These are phyloP conservation scores for Pholiota molesta DNA, from an alignment of 768 basidiomycete species.

Conservation along the genomic window DNA sequence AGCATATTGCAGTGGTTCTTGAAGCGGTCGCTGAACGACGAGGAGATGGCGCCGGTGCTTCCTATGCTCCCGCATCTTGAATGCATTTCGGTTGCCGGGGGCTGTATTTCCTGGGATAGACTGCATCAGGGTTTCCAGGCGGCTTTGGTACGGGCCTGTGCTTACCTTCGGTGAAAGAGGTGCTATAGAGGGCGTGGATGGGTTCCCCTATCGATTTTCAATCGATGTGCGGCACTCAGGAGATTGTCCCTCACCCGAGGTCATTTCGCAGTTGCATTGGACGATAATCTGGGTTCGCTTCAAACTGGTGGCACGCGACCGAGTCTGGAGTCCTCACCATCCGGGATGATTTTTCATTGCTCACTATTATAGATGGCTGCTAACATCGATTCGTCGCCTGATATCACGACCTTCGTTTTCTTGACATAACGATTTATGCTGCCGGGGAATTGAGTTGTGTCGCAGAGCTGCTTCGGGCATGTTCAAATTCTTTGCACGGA, in stretches of 20 bases:
- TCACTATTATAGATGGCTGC: not conserved
- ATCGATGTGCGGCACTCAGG: slow-evolving; percentile 8
- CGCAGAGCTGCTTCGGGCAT: not conserved
- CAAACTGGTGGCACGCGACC: not conserved
- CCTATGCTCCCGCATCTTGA: slow-evolving; percentile 7
- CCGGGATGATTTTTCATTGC: not conserved
- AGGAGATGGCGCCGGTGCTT: slow-evolving; percentile 14
- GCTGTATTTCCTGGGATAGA: slow-evolving; percentile 10
- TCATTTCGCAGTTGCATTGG: not conserved
- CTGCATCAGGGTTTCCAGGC: slow-evolving; percentile 11
- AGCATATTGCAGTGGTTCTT: slow-evolving; percentile 15
- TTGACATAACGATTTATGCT: not conserved
- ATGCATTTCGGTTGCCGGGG: slow-evolving; percentile 3
- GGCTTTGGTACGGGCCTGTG: slow-evolving; percentile 2
- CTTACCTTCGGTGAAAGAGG: not conserved
- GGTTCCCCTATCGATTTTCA: slow-evolving; percentile 13
- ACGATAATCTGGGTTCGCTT: not conserved
- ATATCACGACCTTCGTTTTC: slow-evolving; percentile 2
- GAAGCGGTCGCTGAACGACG: slow-evolving; percentile 15
- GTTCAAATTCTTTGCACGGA: not conserved
- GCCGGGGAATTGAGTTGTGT: not conserved
- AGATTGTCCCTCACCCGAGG: slow-evolving; percentile 6
- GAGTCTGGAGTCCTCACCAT: not conserved
- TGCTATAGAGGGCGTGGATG: slow-evolving; percentile 11
- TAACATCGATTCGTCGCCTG: not conserved